A percentile compares a stretch with the other conserved stretches of the same genome.
Evolutionary conservation across 106 monocot species (phyloP).

Genomic region (Dactylorhiza incarnata): DNA sequence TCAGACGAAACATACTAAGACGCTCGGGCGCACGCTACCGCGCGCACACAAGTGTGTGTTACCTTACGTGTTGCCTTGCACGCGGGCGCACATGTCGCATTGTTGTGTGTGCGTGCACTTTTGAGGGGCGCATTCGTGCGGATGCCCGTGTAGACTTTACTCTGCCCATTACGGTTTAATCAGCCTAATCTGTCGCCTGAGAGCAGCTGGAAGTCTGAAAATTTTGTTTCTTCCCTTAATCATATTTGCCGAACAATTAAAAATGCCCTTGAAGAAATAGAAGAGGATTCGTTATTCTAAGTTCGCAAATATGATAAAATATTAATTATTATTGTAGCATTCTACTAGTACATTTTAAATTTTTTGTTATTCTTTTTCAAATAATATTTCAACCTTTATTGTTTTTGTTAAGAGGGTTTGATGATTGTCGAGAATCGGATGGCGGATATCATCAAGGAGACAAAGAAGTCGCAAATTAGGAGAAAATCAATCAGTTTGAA

Average conservation of each 20-base stretch:
- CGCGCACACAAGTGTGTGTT: no score
- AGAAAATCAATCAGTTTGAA: constrained; percentile 43
- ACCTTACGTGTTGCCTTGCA: no score
- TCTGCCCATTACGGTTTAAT: constrained; percentile 26
- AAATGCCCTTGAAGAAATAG: constrained; percentile 48
- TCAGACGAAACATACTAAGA: no score
- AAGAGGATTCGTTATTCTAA: no score
- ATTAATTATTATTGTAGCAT: no score
- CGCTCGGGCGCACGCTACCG: no score
- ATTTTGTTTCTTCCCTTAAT: constrained; percentile 51
- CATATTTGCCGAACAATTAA: constrained; percentile 67
- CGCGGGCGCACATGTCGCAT: no score
- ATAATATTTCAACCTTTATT: background rate
- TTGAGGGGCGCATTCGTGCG: no score
- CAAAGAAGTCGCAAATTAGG: constrained; percentile 64
- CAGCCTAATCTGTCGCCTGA: constrained; percentile 44
- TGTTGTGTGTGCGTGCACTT: no score
- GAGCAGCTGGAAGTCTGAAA: constrained; percentile 34
- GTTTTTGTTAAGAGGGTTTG: constrained; percentile 55
- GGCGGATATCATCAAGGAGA: constrained; percentile 59
- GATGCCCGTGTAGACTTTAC: no score
- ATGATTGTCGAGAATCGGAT: constrained; percentile 61
- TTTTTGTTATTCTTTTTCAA: background rate
- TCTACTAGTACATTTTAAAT: no score
- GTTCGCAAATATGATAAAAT: no score